Base-by-base conservation (phyloP, 352 stramenopile genomes). In the Pythium pyrilobum region DNA sequence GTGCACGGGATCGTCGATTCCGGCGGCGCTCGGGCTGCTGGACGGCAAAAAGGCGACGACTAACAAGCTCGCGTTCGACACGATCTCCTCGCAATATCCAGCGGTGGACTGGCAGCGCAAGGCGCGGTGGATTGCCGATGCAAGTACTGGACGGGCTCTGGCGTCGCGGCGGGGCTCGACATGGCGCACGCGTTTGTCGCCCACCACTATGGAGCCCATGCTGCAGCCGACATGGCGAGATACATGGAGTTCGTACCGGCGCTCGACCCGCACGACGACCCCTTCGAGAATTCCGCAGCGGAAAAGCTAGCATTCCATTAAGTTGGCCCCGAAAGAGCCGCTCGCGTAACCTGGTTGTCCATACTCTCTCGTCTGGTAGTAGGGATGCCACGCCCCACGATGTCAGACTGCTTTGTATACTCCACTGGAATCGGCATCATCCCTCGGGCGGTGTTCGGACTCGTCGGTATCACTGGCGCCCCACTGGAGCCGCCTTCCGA, bases 161-260 rank as follows among this genome's bases (percentile, higher is more conserved):
- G 77, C n/a, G 54, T 88, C 12, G 69, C 77, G 7, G 77, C 77
- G 4, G 74, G 74, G 2, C 74, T 85, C 38, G 77, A 89, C 52
- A 78, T 89, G 75, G 67, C 59, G 0, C 56, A 77, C 31, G 75
- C 71, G 15, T 83, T 83, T 50, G 42, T 86, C 6, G 42, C 38
- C 23, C 34, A 29, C 15, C 39, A 52, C 10, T 81, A 68, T 42
- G 69, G 69, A 25, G 42, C 57, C 0, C 48, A 47, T 10, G 71
- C 71, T 3, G 71, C 81, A 24, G 56, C 71, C 3, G 24, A 44
- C 5, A 42, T 69, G 21, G n/a, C n/a, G n/a, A n/a, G n/a, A n/a
- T n/a, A n/a, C n/a, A 59, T 82, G 42, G 75, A 86, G 49, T 68
- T 64, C 23, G 52, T 72, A 38, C 66, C 74, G 3, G 70, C 64